Evolutionary conservation across 495 filamentous ascomycete genomes (phyloP).

Genomic region (Eremomyces bilateralis): DNA sequence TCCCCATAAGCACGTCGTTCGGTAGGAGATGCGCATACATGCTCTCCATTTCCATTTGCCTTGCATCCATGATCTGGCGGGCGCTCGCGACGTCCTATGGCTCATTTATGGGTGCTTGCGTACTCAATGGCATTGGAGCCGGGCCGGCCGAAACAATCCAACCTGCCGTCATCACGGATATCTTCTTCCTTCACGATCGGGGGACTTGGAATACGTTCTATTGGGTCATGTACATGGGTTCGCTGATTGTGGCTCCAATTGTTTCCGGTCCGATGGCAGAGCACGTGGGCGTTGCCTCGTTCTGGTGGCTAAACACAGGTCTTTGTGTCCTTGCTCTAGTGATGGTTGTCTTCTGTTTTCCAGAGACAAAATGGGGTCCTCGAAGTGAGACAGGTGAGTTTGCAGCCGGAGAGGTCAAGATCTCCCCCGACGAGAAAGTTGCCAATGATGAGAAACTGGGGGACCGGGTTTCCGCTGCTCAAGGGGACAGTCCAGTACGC

Average conservation of each 20-base stretch:
- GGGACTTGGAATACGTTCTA: conserved; percentile 45
- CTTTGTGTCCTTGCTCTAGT: conserved; percentile 25
- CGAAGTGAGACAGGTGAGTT: no score
- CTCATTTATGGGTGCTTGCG: conserved; percentile 36
- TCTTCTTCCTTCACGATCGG: conserved; percentile 44
- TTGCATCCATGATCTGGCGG: conserved; percentile 37
- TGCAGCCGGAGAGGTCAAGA: no score
- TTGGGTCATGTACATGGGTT: conserved; percentile 30
- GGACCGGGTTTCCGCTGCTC: no score
- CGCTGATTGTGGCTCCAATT: conserved; percentile 31
- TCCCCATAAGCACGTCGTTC: conserved; percentile 34
- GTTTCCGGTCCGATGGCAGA: conserved; percentile 35
- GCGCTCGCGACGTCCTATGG: conserved; percentile 32
- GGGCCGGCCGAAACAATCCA: conserved; percentile 35
- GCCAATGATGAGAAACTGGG: no score
- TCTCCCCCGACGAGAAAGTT: no score
- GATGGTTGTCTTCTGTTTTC: conserved; percentile 32
- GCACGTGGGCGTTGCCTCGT: conserved; percentile 32
- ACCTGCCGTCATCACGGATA: conserved; percentile 41
- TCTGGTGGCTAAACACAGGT: conserved; percentile 35
- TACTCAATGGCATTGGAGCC: conserved; percentile 39
- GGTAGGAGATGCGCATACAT: conserved; percentile 37
- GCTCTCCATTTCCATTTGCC: conserved; percentile 30
- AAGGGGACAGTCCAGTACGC: background rate
- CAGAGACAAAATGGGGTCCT: conserved; percentile 40